phyloP scores from a whole-genome alignment of 1,139 yeast species.

The Blastobotrys aristatus region DNA sequence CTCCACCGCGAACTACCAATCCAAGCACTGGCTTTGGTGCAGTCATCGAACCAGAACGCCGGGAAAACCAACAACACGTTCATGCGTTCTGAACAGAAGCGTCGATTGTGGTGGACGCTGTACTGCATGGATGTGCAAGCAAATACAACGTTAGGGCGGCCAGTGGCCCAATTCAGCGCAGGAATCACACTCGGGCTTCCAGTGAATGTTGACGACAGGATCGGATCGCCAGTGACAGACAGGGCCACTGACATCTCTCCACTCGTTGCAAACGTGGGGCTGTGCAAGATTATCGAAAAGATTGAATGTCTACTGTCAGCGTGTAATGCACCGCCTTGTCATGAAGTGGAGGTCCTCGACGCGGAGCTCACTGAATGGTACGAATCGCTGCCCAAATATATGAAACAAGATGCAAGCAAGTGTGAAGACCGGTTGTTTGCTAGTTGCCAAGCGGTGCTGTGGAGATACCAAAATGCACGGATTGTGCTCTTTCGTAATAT shows the following conservation, averaged over 20 bases:
- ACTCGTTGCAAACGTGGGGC: not conserved
- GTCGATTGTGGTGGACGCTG: constrained; percentile 1
- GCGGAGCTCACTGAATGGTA: not conserved
- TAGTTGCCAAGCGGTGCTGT: not conserved
- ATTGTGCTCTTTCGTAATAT: not conserved
- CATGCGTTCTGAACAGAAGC: not conserved
- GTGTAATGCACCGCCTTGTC: not conserved
- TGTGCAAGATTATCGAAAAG: not conserved
- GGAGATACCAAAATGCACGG: not conserved
- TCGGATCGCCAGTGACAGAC: not conserved
- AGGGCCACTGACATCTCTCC: not conserved
- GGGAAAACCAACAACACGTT: not conserved
- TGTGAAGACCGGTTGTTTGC: not conserved
- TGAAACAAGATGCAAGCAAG: not conserved
- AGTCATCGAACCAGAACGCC: not conserved
- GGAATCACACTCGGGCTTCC: not conserved
- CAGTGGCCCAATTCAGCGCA: not conserved
- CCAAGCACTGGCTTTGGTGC: not conserved
- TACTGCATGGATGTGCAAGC: constrained; percentile 2
- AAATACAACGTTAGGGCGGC: not conserved
- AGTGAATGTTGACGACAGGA: not conserved
- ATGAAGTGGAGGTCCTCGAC: not conserved
- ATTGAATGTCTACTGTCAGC: not conserved
- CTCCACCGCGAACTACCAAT: not conserved
- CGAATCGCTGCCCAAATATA: not conserved